Evolutionary conservation across 2,329 filamentous ascomycete genomes (phyloP).

Genomic region (Clonostachys chloroleuca): DNA sequence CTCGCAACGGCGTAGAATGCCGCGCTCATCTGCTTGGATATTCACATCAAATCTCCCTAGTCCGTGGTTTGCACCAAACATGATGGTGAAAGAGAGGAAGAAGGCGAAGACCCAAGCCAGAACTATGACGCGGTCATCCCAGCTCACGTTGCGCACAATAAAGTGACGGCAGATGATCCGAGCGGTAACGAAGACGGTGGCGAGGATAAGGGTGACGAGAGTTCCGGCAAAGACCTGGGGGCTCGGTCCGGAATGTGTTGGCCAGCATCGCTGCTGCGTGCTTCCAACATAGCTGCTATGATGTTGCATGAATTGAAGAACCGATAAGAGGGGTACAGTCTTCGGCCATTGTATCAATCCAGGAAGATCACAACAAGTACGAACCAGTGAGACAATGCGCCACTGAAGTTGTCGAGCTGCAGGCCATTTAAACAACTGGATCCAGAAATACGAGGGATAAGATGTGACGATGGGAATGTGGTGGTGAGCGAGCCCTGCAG

Average conservation of each 20-base stretch:
- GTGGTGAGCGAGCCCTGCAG: too few species aligned
- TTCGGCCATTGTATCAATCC: too few species aligned
- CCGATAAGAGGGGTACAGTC: too few species aligned
- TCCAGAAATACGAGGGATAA: too few species aligned
- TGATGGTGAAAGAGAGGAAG: slow-evolving; percentile 63
- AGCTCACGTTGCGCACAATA: slow-evolving; percentile 67
- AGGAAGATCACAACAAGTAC: too few species aligned
- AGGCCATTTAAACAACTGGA: too few species aligned
- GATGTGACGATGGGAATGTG: too few species aligned
- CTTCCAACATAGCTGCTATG: too few species aligned
- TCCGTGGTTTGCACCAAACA: slow-evolving; percentile 58
- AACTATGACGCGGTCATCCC: slow-evolving; percentile 80
- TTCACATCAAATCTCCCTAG: slow-evolving; percentile 64
- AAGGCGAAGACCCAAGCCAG: slow-evolving; percentile 72
- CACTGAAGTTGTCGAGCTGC: too few species aligned
- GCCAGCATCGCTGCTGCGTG: too few species aligned
- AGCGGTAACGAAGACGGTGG: slow-evolving; percentile 70
- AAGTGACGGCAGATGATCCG: slow-evolving; percentile 69
- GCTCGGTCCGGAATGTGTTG: slow-evolving; percentile 39
- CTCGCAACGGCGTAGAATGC: slow-evolving; percentile 52
- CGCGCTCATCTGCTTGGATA: slow-evolving; percentile 44
- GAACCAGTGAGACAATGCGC: too few species aligned
- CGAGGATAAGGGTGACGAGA: slow-evolving; percentile 62
- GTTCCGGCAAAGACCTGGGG: slow-evolving; percentile 66
- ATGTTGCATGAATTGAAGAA: too few species aligned